These are phyloP conservation scores for Saraca asoca DNA, from an alignment of 331 rosid species.

Conservation along the genomic window DNA sequence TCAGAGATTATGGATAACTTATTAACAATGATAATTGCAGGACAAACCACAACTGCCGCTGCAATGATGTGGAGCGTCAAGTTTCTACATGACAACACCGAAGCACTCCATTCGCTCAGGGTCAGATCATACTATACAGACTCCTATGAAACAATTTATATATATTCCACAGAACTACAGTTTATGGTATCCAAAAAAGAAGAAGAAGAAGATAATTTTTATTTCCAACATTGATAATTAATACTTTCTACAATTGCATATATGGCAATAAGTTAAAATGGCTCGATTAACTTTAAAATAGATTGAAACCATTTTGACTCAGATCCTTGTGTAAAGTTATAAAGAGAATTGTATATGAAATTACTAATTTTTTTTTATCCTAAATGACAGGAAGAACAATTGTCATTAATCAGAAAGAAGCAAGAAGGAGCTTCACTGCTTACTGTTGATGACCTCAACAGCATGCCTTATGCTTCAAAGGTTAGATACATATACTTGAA, in stretches of 20 bases:
- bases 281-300: too few relatives aligned
- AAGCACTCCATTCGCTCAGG: conserved; percentile 58
- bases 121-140: conserved; percentile 43
- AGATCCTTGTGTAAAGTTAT: too few relatives aligned
- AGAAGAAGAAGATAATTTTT: too few relatives aligned
- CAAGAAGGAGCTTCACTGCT: conserved; percentile 46
- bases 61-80: conserved; percentile 85
- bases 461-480: conserved; percentile 59
- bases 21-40: conserved; percentile 64
- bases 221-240: too few relatives aligned
- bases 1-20: conserved; percentile 68
- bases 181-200: too few relatives aligned
- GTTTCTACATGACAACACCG: conserved; percentile 63
- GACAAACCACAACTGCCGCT: conserved; percentile 81
- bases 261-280: too few relatives aligned
- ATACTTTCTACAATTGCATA: too few relatives aligned
- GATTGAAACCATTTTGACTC: too few relatives aligned
- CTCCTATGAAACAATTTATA: not conserved
- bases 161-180: too few relatives aligned
- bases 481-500: conserved; percentile 32
- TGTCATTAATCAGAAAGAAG: conserved; percentile 54
- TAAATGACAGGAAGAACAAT: conserved; percentile 62
- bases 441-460: conserved; percentile 57
- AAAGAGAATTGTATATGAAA: too few relatives aligned
- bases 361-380: conserved; percentile 16